phyloP scores from a whole-genome alignment of 495 filamentous ascomycete species.

The Articulospora tetracladia region DNA sequence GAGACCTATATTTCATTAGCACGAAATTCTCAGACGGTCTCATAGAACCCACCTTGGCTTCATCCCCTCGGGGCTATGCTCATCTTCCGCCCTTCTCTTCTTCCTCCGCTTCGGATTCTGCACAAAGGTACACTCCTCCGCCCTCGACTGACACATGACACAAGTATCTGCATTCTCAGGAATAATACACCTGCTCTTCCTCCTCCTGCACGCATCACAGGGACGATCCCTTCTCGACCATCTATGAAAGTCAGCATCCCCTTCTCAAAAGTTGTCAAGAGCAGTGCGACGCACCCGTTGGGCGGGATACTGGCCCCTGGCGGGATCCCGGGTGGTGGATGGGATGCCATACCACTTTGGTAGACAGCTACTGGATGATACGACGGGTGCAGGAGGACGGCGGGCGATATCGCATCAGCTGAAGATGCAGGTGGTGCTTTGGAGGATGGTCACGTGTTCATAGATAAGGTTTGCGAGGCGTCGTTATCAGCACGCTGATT shows the following conservation, averaged over 20 bases:
- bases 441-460: neutral
- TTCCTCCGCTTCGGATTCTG: constrained; percentile 68
- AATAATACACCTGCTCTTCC: constrained; percentile 88
- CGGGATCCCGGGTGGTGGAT: neutral
- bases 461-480: constrained; percentile 1
- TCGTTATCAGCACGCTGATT: too few species aligned
- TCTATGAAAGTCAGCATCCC: neutral
- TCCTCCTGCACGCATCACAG: constrained; percentile 67
- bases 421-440: neutral
- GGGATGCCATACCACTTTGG: neutral
- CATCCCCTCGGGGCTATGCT: constrained; percentile 43
- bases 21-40: too few species aligned
- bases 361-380: neutral
- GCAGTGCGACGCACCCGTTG: constrained; percentile 2
- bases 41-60: constrained; percentile 50
- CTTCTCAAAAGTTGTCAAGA: neutral
- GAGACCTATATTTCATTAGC: constrained; percentile 26
- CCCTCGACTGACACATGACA: constrained; percentile 57
- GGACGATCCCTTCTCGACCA: constrained; percentile 35
- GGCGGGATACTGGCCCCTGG: neutral
- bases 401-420: neutral
- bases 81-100: constrained; percentile 59
- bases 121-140: constrained; percentile 57
- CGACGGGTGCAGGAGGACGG: neutral
- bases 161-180: constrained; percentile 62